Base-by-base conservation (phyloP, 106 monocot species). In the Acorus calamus region DNA sequence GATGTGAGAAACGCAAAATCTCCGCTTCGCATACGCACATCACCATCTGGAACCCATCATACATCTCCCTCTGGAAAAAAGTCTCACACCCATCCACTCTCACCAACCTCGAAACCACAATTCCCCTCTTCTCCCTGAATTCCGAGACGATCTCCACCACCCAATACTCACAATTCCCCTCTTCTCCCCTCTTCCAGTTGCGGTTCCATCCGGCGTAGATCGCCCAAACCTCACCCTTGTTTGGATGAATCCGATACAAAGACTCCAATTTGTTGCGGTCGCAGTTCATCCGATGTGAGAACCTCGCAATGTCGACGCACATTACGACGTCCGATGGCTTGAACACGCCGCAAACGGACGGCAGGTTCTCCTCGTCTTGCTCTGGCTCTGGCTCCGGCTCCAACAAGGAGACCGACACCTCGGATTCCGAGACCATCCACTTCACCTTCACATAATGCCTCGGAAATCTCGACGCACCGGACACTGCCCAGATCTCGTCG, bases 91-190 rank as follows among this genome's bases (percentile, higher is more conserved):
- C 71, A 0, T 73, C 41, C 42, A 71, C 75, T 64, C 68, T 64
- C 50, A 59, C 52, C 59, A 83, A 67, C 42, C 75, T 74, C 55
- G 75, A 67, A 11, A 68, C 56, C 13, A 49, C 71, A 49, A 71
- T 60, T 7, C 83, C 74, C 54, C 5, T 51, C 47, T 78, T 60
- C 46, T 74, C 71, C 3, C 71, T 68, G 59, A 63, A 83, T n/a
- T 71, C 74, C 3, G 83, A 78, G 14, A 83, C 64, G 54, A 83
- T 69, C 78, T 83, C 78, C 9, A 83, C 83, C 50, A 83, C 12
- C 10, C 63, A 49, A 58, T 53, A 74, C 57, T 68, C 14, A 53
- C 62, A 63, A 14, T 61, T 61, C 13, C 6, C 44, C 6, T 63
- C 42, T 42, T 78, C 71, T 50, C 12, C 11, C 5, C 3, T 49